Percentiles rank a stretch among this genome's conserved stretches.
Evolutionary conservation across 2,329 filamentous ascomycete genomes (phyloP).

Genomic region (Beauveria varroae): DNA sequence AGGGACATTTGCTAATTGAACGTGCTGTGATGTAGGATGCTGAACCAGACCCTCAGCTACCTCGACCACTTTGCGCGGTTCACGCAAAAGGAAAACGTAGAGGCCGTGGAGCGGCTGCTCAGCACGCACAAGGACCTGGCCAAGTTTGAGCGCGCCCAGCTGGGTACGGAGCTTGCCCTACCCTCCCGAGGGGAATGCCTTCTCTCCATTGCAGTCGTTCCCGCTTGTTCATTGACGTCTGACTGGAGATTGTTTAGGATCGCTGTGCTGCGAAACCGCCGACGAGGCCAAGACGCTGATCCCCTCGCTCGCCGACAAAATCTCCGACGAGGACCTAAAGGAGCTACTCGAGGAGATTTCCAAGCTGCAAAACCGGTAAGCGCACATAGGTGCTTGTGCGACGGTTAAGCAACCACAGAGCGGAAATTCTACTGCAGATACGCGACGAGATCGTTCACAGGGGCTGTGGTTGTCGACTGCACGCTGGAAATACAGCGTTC

Average conservation of each 20-base stretch:
- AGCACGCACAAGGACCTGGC: slow-evolving; percentile 72
- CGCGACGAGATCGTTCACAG: slow-evolving; percentile 6
- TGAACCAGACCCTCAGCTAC: slow-evolving; percentile 85
- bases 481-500: neutral
- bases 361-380: slow-evolving; percentile 52
- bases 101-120: slow-evolving; percentile 84
- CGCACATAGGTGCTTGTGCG: neutral
- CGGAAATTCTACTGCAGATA: neutral
- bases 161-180: slow-evolving; percentile 51
- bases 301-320: slow-evolving; percentile 81
- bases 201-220: too few species aligned
- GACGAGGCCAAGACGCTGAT: slow-evolving; percentile 97
- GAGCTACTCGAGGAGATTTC: slow-evolving; percentile 85
- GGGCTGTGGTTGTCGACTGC: slow-evolving; percentile 5
- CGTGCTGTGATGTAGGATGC: slow-evolving; percentile 45
- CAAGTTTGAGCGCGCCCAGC: slow-evolving; percentile 87
- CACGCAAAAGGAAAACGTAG: slow-evolving; percentile 89
- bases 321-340: slow-evolving; percentile 80
- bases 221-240: neutral
- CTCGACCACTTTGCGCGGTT: slow-evolving; percentile 92
- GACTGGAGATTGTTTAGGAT: slow-evolving; percentile 47
- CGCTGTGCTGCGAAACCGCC: slow-evolving; percentile 81
- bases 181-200: too few species aligned
- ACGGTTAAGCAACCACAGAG: neutral
- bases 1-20: slow-evolving; percentile 3